Conservation (phyloP, 148 eudicot genomes). For the Silene conica region DNA sequence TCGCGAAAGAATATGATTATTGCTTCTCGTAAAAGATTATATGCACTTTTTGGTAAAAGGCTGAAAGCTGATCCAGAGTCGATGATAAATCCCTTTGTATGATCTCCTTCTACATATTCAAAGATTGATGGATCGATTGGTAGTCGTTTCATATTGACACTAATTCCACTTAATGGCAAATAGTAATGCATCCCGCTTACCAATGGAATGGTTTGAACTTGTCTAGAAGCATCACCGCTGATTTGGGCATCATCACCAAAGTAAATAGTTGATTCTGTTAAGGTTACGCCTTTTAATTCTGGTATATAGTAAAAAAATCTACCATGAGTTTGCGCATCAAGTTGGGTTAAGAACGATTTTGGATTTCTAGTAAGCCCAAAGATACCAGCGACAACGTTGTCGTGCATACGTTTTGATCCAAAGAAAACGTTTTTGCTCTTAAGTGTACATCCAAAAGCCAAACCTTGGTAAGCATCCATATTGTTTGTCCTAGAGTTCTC, state of each 20-base stretch:
- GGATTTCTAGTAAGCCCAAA: conserved; percentile 7
- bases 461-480: background rate
- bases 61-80: conserved; percentile 16
- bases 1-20: background rate
- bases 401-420: background rate
- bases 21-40: background rate
- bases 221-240: background rate
- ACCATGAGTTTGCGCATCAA: conserved; percentile 5
- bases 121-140: conserved; percentile 5
- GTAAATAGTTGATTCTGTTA: background rate
- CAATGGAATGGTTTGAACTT: conserved; percentile 1
- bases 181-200: background rate
- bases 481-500: background rate
- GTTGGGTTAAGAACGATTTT: conserved; percentile 13
- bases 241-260: conserved; percentile 15
- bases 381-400: background rate
- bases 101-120: background rate
- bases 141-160: background rate
- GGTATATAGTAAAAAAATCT: conserved; percentile 12
- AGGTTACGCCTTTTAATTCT: background rate
- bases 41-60: conserved; percentile 8
- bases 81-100: conserved; percentile 12
- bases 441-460: conserved; percentile 14
- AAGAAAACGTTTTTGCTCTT: background rate
- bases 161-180: conserved; percentile 3